A percentile compares a stretch with the other conserved stretches of the same genome.
Conservation (phyloP, 176 grass and related monocot genomes). For the Zea luxurians region DNA sequence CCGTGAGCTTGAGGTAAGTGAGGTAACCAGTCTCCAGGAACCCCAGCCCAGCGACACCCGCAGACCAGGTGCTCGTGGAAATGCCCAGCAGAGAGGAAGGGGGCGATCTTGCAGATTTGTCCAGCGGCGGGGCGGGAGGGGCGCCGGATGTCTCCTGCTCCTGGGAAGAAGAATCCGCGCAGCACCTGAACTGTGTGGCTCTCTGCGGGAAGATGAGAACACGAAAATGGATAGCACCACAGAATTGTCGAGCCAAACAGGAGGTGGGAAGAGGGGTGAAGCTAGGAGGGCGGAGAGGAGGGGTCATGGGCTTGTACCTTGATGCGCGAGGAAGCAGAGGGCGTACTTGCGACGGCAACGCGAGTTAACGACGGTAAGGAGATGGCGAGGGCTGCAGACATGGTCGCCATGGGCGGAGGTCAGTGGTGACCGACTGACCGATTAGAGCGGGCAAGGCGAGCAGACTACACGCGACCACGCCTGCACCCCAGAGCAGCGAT, state of each 20-base stretch:
- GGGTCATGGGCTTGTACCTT: conserved; percentile 11
- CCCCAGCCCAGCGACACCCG: conserved; percentile 61
- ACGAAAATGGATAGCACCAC: background rate
- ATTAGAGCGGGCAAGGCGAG: background rate
- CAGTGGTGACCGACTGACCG: conserved; percentile 36
- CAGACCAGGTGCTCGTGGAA: conserved; percentile 64
- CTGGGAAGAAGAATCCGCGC: conserved; percentile 42
- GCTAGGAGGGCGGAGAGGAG: background rate
- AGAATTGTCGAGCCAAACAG: background rate
- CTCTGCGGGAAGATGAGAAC: conserved; percentile 30
- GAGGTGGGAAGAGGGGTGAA: background rate
- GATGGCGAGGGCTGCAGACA: conserved; percentile 44
- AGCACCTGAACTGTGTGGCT: conserved; percentile 44
- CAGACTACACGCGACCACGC: conserved; percentile 4
- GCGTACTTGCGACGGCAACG: background rate
- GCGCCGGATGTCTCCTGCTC: conserved; percentile 11
- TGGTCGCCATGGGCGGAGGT: conserved; percentile 55
- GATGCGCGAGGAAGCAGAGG: conserved; percentile 4
- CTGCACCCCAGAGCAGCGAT: conserved; percentile 13
- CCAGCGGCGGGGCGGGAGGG: background rate
- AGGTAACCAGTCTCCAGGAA: conserved; percentile 89
- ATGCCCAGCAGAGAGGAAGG: conserved; percentile 49
- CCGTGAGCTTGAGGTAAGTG: conserved; percentile 77
- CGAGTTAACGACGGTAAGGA: conserved; percentile 34
- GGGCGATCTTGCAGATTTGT: background rate